Percentiles rank a stretch among this genome's conserved stretches.
These are phyloP conservation scores for Dorcoceras hygrometricum DNA, from an alignment of 257 asterid species.

Conservation along the genomic window DNA sequence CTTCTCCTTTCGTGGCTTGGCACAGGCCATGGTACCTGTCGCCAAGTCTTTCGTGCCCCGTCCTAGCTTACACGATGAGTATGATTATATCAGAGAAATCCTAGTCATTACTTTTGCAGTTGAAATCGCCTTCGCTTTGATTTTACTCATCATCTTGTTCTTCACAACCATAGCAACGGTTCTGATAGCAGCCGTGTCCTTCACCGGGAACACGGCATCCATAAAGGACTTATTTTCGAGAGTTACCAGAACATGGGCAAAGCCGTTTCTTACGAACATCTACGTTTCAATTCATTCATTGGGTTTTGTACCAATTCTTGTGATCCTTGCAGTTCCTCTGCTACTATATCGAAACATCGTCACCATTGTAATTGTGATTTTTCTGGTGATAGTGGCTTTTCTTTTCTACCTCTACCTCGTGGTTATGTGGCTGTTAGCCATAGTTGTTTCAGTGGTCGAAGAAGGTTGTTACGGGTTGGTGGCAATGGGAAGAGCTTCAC, in stretches of 20 bases:
- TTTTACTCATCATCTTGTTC: conserved; percentile 25
- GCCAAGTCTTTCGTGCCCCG: conserved; percentile 24
- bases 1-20: conserved; percentile 21
- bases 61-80: background rate
- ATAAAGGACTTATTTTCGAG: conserved; percentile 26
- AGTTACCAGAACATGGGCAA: conserved; percentile 28
- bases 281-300: conserved; percentile 21
- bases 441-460: conserved; percentile 34
- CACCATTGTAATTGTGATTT: background rate
- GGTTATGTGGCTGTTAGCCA: conserved; percentile 19
- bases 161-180: conserved; percentile 33
- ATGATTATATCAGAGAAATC: conserved; percentile 24
- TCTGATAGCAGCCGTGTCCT: conserved; percentile 37
- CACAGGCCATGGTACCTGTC: conserved; percentile 4
- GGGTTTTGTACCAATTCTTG: conserved; percentile 21
- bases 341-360: background rate
- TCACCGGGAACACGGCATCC: conserved; percentile 22
- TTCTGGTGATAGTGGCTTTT: conserved; percentile 14
- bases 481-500: conserved; percentile 39
- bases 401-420: conserved; percentile 26
- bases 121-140: conserved; percentile 25
- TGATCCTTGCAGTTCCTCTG: conserved; percentile 1
- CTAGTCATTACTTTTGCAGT: conserved; percentile 18
- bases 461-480: conserved; percentile 29
- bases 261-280: conserved; percentile 33